Percentiles rank a stretch among this genome's conserved stretches.
These are phyloP conservation scores for Quillaja saponaria DNA, from an alignment of 306 rosid genomes.

Conservation along the genomic window DNA sequence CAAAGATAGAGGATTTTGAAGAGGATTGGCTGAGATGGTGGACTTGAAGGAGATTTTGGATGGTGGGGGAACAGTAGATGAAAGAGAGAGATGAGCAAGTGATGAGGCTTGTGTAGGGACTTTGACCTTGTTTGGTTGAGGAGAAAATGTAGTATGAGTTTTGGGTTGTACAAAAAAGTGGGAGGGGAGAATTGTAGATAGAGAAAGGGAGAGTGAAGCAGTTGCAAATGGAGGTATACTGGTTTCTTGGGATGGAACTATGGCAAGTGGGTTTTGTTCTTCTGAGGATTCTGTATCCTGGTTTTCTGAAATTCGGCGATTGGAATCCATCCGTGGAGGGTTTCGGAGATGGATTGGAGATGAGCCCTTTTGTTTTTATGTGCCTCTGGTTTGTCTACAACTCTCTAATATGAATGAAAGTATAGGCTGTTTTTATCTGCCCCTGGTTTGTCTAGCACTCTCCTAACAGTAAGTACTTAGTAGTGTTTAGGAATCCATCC, in stretches of 20 bases:
- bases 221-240: conserved; percentile 44
- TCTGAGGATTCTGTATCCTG: conserved; percentile 43
- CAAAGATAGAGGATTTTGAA: conserved; percentile 61
- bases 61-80: conserved; percentile 45
- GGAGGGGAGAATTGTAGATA: conserved; percentile 51
- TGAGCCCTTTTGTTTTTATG: conserved; percentile 6
- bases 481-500: neutral
- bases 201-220: conserved; percentile 72
- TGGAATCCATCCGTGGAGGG: conserved; percentile 43
- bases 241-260: conserved; percentile 28
- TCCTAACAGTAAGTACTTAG: neutral
- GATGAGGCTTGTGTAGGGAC: conserved; percentile 89
- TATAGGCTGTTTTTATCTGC: neutral
- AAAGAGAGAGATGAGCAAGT: conserved; percentile 68
- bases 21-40: conserved; percentile 68
- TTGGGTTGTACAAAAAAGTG: conserved; percentile 58
- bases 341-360: conserved; percentile 24
- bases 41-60: conserved; percentile 67
- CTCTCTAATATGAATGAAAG: too few relatives aligned
- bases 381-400: conserved; percentile 6
- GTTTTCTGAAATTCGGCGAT: conserved; percentile 38
- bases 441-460: neutral
- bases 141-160: conserved; percentile 41
- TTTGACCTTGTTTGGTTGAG: conserved; percentile 53
- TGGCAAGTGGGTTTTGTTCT: conserved; percentile 39